Percentiles rank a stretch among this genome's conserved stretches.
These are phyloP conservation scores for Gilbertella persicaria DNA, from an alignment of 371 early-diverging fungal genomes.

Conservation along the genomic window DNA sequence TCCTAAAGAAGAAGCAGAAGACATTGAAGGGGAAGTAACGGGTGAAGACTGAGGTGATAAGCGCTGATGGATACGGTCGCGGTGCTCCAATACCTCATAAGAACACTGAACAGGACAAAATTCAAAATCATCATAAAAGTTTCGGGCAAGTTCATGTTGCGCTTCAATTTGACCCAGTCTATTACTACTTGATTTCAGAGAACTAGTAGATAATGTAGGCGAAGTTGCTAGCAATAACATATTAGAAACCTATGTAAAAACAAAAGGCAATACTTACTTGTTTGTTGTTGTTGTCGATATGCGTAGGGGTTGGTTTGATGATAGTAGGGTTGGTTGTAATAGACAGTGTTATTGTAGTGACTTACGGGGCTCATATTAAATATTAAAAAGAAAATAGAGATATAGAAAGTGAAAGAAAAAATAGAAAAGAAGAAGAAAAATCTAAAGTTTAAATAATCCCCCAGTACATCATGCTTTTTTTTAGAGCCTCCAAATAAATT, in stretches of 20 bases:
- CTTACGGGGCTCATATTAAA: constrained; percentile 18
- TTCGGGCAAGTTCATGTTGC: constrained; percentile 47
- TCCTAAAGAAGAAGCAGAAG: constrained; percentile 9
- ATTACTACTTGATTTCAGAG: neutral
- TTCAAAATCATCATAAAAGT: constrained; percentile 50
- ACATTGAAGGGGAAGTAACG: constrained; percentile 34
- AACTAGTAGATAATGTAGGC: constrained; percentile 1
- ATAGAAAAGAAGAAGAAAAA: constrained; percentile 2
- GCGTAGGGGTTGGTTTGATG: constrained; percentile 5
- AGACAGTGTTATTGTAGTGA: constrained; percentile 12
- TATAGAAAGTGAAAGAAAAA: constrained; percentile 1
- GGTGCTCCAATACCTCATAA: constrained; percentile 38
- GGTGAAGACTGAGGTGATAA: constrained; percentile 48
- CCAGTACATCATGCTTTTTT: constrained; percentile 8
- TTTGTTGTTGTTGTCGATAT: constrained; percentile 3
- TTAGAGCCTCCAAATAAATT: constrained; percentile 7
- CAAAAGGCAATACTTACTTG: constrained; percentile 2
- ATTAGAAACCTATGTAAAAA: neutral
- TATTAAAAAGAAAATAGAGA: constrained; percentile 1
- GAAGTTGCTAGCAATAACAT: constrained; percentile 1
- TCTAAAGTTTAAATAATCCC: constrained; percentile 6
- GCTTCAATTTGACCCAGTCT: constrained; percentile 41
- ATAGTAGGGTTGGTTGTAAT: constrained; percentile 17
- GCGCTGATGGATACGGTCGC: constrained; percentile 46
- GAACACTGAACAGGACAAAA: constrained; percentile 44